A percentile compares a stretch with the other conserved stretches of the same genome.
These are phyloP conservation scores for Priceomyces castillae DNA, from an alignment of 805 yeast species.

Conservation along the genomic window DNA sequence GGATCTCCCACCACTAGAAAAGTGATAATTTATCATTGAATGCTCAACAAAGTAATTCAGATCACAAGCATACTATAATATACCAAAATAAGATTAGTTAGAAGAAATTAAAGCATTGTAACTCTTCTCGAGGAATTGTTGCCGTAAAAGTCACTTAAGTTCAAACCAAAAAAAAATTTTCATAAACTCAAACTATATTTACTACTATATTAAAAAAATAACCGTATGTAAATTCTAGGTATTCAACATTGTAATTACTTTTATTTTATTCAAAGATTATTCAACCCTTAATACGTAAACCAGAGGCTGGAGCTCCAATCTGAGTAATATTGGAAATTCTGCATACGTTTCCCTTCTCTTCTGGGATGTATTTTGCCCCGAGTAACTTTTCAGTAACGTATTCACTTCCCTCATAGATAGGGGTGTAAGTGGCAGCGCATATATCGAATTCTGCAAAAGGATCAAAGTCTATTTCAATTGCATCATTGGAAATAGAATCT, in stretches of 20 bases:
- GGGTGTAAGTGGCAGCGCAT: constrained; percentile 84
- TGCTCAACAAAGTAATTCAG: no score
- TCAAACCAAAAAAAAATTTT: not conserved
- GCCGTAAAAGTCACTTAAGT: no score
- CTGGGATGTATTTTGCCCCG: constrained; percentile 80
- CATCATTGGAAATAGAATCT: constrained; percentile 79
- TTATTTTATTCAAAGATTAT: not conserved
- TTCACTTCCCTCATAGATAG: constrained; percentile 78
- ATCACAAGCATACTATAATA: no score
- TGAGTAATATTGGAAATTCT: constrained; percentile 69
- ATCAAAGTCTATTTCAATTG: constrained; percentile 87
- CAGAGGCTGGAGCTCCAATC: constrained; percentile 91
- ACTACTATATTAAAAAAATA: constrained; percentile 1
- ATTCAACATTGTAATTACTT: not conserved
- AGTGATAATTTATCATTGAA: no score
- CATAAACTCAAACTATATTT: not conserved
- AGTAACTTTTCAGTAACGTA: constrained; percentile 76
- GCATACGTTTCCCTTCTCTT: constrained; percentile 78
- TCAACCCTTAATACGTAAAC: constrained; percentile 56
- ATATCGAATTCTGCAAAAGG: constrained; percentile 88
- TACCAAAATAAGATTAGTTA: no score
- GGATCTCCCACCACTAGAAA: no score
- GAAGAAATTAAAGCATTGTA: no score
- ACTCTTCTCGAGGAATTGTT: no score
- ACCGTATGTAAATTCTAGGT: not conserved